These are phyloP conservation scores for Penicillium paneum DNA, from an alignment of 2,329 filamentous ascomycete genomes.

Conservation along the genomic window DNA sequence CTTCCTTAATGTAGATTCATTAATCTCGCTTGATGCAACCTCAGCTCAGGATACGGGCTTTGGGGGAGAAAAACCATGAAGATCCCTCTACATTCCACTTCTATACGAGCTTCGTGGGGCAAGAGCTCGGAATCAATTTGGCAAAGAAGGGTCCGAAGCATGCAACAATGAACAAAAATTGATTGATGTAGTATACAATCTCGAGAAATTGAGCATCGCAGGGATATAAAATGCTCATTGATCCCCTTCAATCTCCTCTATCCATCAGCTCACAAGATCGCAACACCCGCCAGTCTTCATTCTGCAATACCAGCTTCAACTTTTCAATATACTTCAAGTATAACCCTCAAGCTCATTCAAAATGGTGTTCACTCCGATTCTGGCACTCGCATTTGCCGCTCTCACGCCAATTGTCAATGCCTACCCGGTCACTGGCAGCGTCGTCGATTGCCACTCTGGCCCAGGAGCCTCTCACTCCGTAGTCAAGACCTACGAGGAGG, in stretches of 20 bases:
- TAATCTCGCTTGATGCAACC: background rate
- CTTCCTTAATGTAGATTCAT: background rate
- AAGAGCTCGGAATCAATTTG: no score
- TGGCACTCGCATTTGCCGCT: constrained; percentile 8
- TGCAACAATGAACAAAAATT: background rate
- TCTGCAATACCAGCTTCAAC: background rate
- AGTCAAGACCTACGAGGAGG: constrained; percentile 15
- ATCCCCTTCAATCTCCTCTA: background rate
- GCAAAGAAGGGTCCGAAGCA: background rate
- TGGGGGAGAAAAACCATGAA: background rate
- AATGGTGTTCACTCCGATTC: constrained; percentile 7
- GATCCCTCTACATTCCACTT: background rate
- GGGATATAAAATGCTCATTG: background rate
- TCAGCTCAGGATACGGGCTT: background rate
- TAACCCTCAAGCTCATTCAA: background rate
- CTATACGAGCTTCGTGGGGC: constrained; percentile 3
- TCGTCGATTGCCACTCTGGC: constrained; percentile 19
- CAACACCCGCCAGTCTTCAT: background rate
- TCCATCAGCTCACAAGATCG: background rate
- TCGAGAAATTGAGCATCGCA: background rate
- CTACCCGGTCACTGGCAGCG: constrained; percentile 14
- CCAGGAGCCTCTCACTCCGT: constrained; percentile 17
- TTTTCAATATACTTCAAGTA: background rate
- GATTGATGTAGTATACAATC: background rate
- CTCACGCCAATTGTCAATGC: constrained; percentile 6